Percentiles rank a stretch among this genome's conserved stretches.
phyloP scores from a whole-genome alignment of 345 rosid species.

The Eutrema yunnanense region DNA sequence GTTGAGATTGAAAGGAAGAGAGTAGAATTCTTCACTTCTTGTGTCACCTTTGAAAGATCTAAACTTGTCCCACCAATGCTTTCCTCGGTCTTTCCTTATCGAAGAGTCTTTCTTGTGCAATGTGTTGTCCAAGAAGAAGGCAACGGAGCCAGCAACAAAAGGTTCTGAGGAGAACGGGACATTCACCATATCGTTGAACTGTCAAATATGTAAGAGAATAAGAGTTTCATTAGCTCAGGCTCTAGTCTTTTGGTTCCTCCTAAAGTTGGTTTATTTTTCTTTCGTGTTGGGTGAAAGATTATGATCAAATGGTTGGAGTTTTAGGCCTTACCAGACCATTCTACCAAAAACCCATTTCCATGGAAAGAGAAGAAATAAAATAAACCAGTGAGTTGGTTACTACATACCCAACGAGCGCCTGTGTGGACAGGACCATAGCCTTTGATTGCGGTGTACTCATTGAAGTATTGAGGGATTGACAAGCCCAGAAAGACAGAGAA shows the following conservation, averaged over 20 bases:
- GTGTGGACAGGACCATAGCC: slow-evolving; percentile 93
- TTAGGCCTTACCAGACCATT: not conserved
- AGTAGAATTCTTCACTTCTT: slow-evolving; percentile 85
- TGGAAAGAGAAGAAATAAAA: not conserved
- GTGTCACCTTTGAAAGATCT: slow-evolving; percentile 61
- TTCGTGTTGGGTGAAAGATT: not conserved
- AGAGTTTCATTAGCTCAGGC: slow-evolving; percentile 7
- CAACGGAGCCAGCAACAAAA: slow-evolving; percentile 78
- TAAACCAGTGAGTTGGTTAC: not conserved
- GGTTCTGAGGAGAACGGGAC: slow-evolving; percentile 92
- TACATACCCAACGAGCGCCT: slow-evolving; percentile 73
- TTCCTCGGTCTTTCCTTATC: slow-evolving; percentile 86
- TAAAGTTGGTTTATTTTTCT: not conserved
- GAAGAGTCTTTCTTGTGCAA: slow-evolving; percentile 45
- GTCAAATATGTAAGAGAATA: slow-evolving; percentile 19
- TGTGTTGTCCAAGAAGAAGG: slow-evolving; percentile 82
- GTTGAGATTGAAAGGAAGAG: slow-evolving; percentile 92
- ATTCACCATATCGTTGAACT: slow-evolving; percentile 93
- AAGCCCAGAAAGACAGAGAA: slow-evolving; percentile 90
- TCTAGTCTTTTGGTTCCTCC: not conserved
- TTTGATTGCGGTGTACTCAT: slow-evolving; percentile 85
- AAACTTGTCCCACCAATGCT: slow-evolving; percentile 97
- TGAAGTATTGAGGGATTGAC: slow-evolving; percentile 92
- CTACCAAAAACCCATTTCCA: not conserved
- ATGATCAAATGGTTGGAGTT: not conserved